Percentiles rank a stretch among this genome's conserved stretches.
Evolutionary conservation across 2,329 filamentous ascomycete species (phyloP).

Genomic region (Nemania sp.): DNA sequence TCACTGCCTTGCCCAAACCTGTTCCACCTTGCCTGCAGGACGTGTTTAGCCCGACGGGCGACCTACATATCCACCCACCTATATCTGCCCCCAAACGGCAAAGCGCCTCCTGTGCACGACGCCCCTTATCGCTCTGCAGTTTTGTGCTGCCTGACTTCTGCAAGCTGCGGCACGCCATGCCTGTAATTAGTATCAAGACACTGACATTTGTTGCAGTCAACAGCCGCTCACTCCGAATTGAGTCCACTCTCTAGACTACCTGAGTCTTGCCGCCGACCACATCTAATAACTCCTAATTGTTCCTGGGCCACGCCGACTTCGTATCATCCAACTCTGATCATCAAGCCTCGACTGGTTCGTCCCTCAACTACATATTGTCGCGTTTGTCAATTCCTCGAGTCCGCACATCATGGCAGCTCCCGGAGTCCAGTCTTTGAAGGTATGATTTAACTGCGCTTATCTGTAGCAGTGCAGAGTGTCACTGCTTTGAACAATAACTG

Average conservation of each 20-base stretch:
- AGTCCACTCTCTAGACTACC: slow-evolving; percentile 23
- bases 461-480: slow-evolving; percentile 24
- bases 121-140: slow-evolving; percentile 28
- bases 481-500: slow-evolving; percentile 51
- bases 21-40: slow-evolving; percentile 41
- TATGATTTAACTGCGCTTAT: slow-evolving; percentile 56
- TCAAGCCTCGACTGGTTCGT: slow-evolving; percentile 28
- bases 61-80: slow-evolving; percentile 33
- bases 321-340: slow-evolving; percentile 30
- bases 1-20: slow-evolving; percentile 32
- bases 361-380: slow-evolving; percentile 32
- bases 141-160: slow-evolving; percentile 42
- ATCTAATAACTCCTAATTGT: slow-evolving; percentile 28
- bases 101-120: slow-evolving; percentile 34
- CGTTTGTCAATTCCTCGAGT: slow-evolving; percentile 36
- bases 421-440: slow-evolving; percentile 92
- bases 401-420: slow-evolving; percentile 78
- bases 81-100: slow-evolving; percentile 25
- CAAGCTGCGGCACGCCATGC: slow-evolving; percentile 54
- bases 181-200: slow-evolving; percentile 52
- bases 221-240: slow-evolving; percentile 45
- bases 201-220: slow-evolving; percentile 54
- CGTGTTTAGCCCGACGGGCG: slow-evolving; percentile 44
- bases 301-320: slow-evolving; percentile 28
- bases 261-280: slow-evolving; percentile 39